Evolutionary conservation across 2,329 filamentous ascomycete species (phyloP), one percentile per base, ranked within the genome.

Genomic region (Colletotrichum agaves): DNA sequence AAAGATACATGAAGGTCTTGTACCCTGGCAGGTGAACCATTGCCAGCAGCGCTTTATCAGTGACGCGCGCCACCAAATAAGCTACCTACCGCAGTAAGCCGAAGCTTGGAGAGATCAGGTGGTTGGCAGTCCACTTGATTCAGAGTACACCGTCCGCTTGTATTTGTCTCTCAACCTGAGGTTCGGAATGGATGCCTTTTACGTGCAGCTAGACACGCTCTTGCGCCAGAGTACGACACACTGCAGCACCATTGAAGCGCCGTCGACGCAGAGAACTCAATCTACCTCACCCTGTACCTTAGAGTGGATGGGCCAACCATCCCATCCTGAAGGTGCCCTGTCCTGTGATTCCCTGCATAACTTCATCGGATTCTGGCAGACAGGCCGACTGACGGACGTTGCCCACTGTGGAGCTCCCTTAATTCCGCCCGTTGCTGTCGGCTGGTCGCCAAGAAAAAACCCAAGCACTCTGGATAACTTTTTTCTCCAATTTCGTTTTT

Each of bases 21-120:
- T 69, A 69, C 56, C 63, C 39, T 58, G 43, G 50, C 66, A 67
- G 63, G 66, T 53, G 37, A 52, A 62, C 57, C 66, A 62, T 69
- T 55, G 62, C 62, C 39, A 17, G 15, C 15, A 31, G 35, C 39
- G 62, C 62, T 69, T 61, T 62, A 66, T 69, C 61, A 64, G 65
- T 64, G 61, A 67, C 65, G 62, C 66, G 37, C 35, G 35, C 52
- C n/a, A 61, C 53, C 49, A 52, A 52, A 56, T 49, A 44, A 67
- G 62, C n/a, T n/a, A n/a, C n/a, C n/a, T n/a, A n/a, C n/a, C n/a
- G n/a, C n/a, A n/a, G 57, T 66, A 47, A 47, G 55, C 61, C 47
- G 58, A 61, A 50, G 49, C 53, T 35, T 46, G 50, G 15, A 52
- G 62, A 69, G 13, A 59, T 59, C 49, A 69, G 66, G 43, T 59